phyloP scores from a whole-genome alignment of 225 moss, liverwort and hornwort species.

The Marchantia polymorpha region DNA sequence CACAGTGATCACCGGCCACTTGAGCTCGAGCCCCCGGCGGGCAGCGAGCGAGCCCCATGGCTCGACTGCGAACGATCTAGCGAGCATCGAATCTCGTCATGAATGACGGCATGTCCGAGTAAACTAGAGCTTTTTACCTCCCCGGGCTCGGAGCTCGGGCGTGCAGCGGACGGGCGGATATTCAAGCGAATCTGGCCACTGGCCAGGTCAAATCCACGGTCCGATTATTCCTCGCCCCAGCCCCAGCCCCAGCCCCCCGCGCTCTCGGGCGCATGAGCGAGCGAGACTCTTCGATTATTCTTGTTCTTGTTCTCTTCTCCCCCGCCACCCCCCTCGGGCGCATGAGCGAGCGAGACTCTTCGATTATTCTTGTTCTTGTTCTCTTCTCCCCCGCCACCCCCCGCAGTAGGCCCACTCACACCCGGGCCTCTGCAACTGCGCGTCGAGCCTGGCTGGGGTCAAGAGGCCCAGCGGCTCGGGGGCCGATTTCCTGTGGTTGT shows the following conservation, averaged over 20 bases:
- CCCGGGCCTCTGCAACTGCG: background rate
- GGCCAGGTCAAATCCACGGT: background rate
- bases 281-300: background rate
- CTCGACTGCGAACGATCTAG: too few species aligned
- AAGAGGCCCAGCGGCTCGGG: too few species aligned
- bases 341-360: background rate
- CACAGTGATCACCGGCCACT: slow-evolving; percentile 5
- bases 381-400: background rate
- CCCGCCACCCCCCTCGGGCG: too few species aligned
- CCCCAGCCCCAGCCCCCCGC: background rate
- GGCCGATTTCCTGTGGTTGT: too few species aligned
- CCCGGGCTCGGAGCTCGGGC: background rate
- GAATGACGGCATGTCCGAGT: background rate
- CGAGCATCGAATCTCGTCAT: background rate
- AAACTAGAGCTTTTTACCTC: background rate
- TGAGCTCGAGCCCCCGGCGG: background rate
- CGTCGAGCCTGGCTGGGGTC: background rate
- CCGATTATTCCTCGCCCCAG: background rate
- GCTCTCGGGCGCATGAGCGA: too few species aligned
- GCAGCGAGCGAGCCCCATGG: background rate
- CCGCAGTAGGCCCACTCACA: background rate
- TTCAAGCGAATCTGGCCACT: background rate
- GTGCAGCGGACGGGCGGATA: background rate
- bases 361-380: background rate
- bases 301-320: background rate